A percentile compares a stretch with the other conserved stretches of the same genome.
phyloP scores from a whole-genome alignment of 1,284 basidiomycete genomes.

The Ceratobasidium sp. region DNA sequence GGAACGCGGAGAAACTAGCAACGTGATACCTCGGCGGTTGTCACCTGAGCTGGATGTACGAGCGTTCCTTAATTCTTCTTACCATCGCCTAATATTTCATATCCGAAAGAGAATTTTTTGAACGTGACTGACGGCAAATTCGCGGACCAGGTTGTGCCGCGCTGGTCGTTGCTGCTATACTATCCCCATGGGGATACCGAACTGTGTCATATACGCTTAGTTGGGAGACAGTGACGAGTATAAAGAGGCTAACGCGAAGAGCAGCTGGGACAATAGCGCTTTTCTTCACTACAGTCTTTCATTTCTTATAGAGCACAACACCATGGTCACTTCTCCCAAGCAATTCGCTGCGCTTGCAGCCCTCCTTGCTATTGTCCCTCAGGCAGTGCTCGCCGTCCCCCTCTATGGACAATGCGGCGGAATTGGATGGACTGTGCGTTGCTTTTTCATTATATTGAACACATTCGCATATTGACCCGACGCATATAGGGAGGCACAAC shows the following conservation, averaged over 20 bases:
- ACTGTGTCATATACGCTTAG: neutral
- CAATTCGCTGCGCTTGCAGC: constrained; percentile 21
- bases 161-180: too few species aligned
- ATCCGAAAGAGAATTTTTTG: too few species aligned
- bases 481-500: neutral
- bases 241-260: neutral
- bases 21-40: too few species aligned
- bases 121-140: too few species aligned
- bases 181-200: constrained; percentile 30
- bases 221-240: constrained; percentile 9
- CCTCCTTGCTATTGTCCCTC: neutral
- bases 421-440: constrained; percentile 25
- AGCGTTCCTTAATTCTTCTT: too few species aligned
- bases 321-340: neutral
- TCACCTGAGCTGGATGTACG: too few species aligned
- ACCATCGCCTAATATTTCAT: too few species aligned
- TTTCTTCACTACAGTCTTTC: neutral
- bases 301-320: too few species aligned
- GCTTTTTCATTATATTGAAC: neutral
- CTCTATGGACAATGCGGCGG: constrained; percentile 24
- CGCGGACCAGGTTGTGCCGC: too few species aligned
- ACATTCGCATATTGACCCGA: neutral
- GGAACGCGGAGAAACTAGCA: too few species aligned
- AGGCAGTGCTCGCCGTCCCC: neutral
- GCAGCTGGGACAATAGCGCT: neutral